Percentiles rank a stretch among this genome's conserved stretches.
Evolutionary conservation across 2,329 filamentous ascomycete genomes (phyloP).

Genomic region (Podosphaera xanthii): DNA sequence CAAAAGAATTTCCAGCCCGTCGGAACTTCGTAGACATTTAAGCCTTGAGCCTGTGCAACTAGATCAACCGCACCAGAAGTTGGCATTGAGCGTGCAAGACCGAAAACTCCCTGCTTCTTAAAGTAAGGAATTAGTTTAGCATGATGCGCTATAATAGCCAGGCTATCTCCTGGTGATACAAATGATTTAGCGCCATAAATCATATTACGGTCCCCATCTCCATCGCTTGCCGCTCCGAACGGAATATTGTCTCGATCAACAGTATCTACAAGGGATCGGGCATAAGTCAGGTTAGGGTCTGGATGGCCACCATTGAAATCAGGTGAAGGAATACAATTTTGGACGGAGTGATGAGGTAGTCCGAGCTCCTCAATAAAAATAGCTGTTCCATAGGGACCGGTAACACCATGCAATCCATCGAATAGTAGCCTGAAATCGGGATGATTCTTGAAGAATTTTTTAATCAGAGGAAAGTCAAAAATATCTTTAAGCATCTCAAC

Average conservation of each 20-base stretch:
- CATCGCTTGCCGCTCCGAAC: constrained; percentile 89
- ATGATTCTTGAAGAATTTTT: constrained; percentile 71
- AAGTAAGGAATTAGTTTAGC: constrained; percentile 95
- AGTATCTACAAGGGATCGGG: constrained; percentile 77
- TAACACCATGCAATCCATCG: constrained; percentile 83
- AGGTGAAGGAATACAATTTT: constrained; percentile 79
- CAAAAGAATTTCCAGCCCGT: constrained; percentile 99
- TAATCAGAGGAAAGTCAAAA: constrained; percentile 93
- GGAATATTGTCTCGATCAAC: constrained; percentile 83
- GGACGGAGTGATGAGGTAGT: constrained; percentile 50
- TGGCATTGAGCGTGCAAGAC: constrained; percentile 90
- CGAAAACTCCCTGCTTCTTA: constrained; percentile 88
- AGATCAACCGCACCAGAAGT: constrained; percentile 89
- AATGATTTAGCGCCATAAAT: constrained; percentile 95
- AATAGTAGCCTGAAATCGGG: constrained; percentile 93
- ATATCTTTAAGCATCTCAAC: constrained; percentile 91
- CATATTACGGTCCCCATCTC: constrained; percentile 98
- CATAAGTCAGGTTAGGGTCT: constrained; percentile 93
- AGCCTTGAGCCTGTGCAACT: constrained; percentile 80
- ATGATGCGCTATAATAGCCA: constrained; percentile 96
- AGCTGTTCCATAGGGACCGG: constrained; percentile 78
- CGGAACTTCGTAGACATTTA: constrained; percentile 86
- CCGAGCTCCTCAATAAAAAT: constrained; percentile 92
- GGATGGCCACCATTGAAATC: constrained; percentile 97
- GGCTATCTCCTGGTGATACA: constrained; percentile 87